Conservation (phyloP, 1,139 yeast genomes). For the Yamadazyma triangularis region DNA sequence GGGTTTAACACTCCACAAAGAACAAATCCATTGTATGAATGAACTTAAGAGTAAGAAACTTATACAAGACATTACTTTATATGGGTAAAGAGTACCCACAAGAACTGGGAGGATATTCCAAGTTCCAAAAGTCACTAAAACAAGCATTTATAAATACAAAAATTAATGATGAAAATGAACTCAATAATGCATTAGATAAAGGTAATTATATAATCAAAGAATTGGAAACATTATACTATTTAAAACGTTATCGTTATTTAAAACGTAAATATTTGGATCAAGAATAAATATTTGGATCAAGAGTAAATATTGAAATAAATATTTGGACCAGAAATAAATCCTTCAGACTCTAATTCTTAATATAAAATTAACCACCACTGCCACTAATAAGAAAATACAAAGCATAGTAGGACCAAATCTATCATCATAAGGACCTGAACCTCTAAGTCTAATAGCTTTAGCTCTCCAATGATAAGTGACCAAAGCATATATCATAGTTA, state of each 20-base stretch:
- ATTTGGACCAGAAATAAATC: constrained; percentile 55
- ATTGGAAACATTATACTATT: constrained; percentile 28
- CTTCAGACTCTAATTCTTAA: constrained; percentile 65
- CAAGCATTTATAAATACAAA: constrained; percentile 15
- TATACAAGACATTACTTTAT: constrained; percentile 27
- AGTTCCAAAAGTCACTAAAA: constrained; percentile 19
- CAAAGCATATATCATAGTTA: constrained; percentile 93
- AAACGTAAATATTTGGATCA: constrained; percentile 22
- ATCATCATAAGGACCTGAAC: constrained; percentile 97
- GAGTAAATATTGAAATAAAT: too few relatives aligned
- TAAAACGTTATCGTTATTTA: constrained; percentile 28
- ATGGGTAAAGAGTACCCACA: constrained; percentile 36
- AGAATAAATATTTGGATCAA: too few relatives aligned
- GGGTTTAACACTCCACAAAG: too few relatives aligned
- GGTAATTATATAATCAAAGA: constrained; percentile 33
- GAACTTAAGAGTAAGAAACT: constrained; percentile 28
- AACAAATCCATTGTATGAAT: too few relatives aligned
- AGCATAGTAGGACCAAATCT: constrained; percentile 99
- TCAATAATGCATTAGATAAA: constrained; percentile 22
- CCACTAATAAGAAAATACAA: constrained; percentile 86
- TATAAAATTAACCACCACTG: constrained; percentile 87
- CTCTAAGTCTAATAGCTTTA: constrained; percentile 94
- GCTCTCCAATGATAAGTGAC: constrained; percentile 99
- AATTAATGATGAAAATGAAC: constrained; percentile 12
- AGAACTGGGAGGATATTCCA: constrained; percentile 24